These are phyloP conservation scores for Colletotrichum euphorbiae DNA, from an alignment of 2,329 filamentous ascomycete genomes.

Conservation along the genomic window DNA sequence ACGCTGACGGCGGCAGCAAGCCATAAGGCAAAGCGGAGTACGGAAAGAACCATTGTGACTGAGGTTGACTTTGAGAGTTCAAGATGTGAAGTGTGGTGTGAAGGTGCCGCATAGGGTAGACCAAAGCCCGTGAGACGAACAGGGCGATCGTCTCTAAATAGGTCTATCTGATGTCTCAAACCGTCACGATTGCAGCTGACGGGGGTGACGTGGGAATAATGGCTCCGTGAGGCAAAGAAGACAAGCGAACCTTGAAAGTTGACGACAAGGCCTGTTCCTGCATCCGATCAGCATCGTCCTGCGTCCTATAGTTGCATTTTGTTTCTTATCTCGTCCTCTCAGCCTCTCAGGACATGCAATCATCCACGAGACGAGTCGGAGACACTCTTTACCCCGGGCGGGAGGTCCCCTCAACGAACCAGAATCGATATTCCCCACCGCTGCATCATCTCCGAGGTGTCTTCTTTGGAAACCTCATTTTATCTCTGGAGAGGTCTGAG, in stretches of 20 bases:
- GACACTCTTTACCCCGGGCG: background rate
- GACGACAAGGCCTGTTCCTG: constrained; percentile 13
- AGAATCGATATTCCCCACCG: constrained; percentile 15
- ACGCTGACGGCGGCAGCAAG: constrained; percentile 35
- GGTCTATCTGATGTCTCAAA: constrained; percentile 28
- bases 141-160: constrained; percentile 28
- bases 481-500: background rate
- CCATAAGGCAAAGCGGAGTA: constrained; percentile 37
- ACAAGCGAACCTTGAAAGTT: background rate
- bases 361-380: constrained; percentile 15
- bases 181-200: constrained; percentile 22
- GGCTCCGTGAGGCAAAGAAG: constrained; percentile 16
- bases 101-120: background rate
- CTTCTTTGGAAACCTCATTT: too few species aligned
- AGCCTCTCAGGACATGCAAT: constrained; percentile 9
- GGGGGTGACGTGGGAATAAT: constrained; percentile 15
- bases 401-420: constrained; percentile 1
- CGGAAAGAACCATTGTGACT: constrained; percentile 35
- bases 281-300: constrained; percentile 19
- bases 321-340: constrained; percentile 11
- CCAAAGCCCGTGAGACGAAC: constrained; percentile 22
- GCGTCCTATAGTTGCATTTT: constrained; percentile 30
- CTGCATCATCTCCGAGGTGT: constrained; percentile 25
- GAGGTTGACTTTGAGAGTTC: background rate
- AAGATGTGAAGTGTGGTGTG: background rate